Evolutionary conservation across 805 yeast genomes (phyloP).

Genomic region (Monosporozyma yasuniensis): DNA sequence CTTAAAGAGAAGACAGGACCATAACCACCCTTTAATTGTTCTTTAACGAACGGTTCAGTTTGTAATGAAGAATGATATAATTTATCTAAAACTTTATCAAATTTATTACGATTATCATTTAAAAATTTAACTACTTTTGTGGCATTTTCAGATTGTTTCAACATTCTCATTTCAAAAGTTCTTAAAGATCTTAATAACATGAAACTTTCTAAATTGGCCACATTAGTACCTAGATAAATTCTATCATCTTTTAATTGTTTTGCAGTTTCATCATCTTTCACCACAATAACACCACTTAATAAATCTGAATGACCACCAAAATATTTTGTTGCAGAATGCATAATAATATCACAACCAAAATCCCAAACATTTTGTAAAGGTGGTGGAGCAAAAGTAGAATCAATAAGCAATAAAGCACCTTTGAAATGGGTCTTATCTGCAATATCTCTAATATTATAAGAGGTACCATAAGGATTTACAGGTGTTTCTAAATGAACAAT

Average conservation of each 20-base stretch:
- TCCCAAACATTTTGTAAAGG: conserved; percentile 76
- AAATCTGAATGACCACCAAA: conserved; percentile 92
- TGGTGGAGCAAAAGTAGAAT: conserved; percentile 91
- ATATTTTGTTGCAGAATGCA: conserved; percentile 90
- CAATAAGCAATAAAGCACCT: conserved; percentile 71
- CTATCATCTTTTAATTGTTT: conserved; percentile 51
- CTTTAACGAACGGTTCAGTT: conserved; percentile 52
- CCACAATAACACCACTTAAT: conserved; percentile 69
- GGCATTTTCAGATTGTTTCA: conserved; percentile 57
- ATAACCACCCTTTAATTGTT: conserved; percentile 57
- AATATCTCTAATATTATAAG: conserved; percentile 51
- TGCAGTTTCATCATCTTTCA: conserved; percentile 43
- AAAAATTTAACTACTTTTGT: conserved; percentile 52
- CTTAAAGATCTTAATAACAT: conserved; percentile 70
- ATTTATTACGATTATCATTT: conserved; percentile 38
- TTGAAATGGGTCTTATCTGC: conserved; percentile 65
- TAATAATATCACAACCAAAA: conserved; percentile 75
- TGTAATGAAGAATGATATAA: conserved; percentile 74
- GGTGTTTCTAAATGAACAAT: conserved; percentile 82
- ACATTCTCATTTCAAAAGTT: conserved; percentile 66
- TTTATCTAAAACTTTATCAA: conserved; percentile 38
- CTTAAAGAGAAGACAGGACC: conserved; percentile 69
- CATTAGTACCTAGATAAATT: conserved; percentile 64
- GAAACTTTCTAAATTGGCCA: conserved; percentile 69
- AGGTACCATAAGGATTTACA: conserved; percentile 71